A percentile compares a stretch with the other conserved stretches of the same genome.
phyloP scores from a whole-genome alignment of 108 stramenopile species.

The Nannochloropsis salina region DNA sequence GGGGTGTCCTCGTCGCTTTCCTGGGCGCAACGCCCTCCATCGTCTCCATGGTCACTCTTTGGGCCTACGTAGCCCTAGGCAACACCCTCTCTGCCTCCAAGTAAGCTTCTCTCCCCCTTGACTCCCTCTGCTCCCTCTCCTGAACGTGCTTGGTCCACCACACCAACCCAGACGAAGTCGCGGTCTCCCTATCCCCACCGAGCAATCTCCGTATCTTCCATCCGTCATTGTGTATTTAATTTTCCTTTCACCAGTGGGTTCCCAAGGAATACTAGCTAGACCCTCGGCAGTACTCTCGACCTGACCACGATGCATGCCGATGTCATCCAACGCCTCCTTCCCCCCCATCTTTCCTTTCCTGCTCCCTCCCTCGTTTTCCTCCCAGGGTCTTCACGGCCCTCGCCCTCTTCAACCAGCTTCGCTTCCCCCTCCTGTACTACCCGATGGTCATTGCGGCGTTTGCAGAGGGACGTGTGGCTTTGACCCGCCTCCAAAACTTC shows the following conservation, averaged over 20 bases:
- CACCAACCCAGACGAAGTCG: too few species aligned
- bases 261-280: too few species aligned
- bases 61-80: slow-evolving; percentile 29
- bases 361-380: slow-evolving; percentile 27
- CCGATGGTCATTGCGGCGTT: not conserved
- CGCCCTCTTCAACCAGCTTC: slow-evolving; percentile 82
- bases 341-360: not conserved
- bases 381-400: slow-evolving; percentile 83
- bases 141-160: too few species aligned
- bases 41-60: slow-evolving; percentile 49
- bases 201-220: not conserved
- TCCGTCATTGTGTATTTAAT: not conserved
- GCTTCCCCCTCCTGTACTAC: slow-evolving; percentile 60
- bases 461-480: not conserved
- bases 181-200: too few species aligned
- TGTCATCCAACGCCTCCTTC: not conserved
- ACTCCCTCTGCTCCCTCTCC: not conserved
- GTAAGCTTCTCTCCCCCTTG: not conserved
- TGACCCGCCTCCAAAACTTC: not conserved
- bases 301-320: too few species aligned
- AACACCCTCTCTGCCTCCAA: not conserved
- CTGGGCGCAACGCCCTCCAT: slow-evolving; percentile 50
- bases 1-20: slow-evolving; percentile 44
- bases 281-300: too few species aligned
- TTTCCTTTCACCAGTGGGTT: not conserved